Base-by-base conservation (phyloP, 2,329 filamentous ascomycete species). In the Botrytis fabae region DNA sequence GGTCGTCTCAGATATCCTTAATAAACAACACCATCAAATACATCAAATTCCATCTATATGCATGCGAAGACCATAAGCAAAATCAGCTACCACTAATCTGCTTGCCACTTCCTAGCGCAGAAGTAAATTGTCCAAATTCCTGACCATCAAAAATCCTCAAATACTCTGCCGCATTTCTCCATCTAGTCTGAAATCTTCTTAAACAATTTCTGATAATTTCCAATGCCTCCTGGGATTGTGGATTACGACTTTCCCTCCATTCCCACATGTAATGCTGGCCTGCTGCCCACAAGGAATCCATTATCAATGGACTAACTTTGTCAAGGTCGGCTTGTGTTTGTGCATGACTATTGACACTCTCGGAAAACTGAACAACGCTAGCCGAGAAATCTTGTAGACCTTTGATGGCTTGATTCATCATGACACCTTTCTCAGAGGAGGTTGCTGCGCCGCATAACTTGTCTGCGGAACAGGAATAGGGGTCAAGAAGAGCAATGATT, bases 271-370 rank as follows among this genome's bases (percentile, higher is more conserved):
- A 80, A 44, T 81, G 81, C n/a, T 80, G 75, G 57, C 81, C 78
- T 18, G 80, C 81, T n/a, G 77, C 78, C 73, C 84, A 84, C n/a
- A 83, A 54, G 16, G 78, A 76, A 74, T 83, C 82, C 74, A 84
- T 78, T 46, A 81, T 78, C 16, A 84, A 76, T 7, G 82, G 82
- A 72, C 80, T 82, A 7, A 83, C 69, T 20, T 75, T 71, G 40
- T 79, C 78, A 22, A 81, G 75, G 62, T 78, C 79, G 40, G 77
- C 73, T 9, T 77, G 76, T 8, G 70, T 69, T 10, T 73, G 71
- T 5, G 77, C 77, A 28, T 77, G 72, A 18, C 73, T 72, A 28
- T 78, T 75, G 22, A 81, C 69, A 10, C 81, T 76, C 4, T 79
- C 75, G 38, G 77, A 77, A 64, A 83, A 79, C 25, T 78, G 78